Base-by-base conservation (phyloP, 139 green algal genomes). In the Micractinium conductrix region DNA sequence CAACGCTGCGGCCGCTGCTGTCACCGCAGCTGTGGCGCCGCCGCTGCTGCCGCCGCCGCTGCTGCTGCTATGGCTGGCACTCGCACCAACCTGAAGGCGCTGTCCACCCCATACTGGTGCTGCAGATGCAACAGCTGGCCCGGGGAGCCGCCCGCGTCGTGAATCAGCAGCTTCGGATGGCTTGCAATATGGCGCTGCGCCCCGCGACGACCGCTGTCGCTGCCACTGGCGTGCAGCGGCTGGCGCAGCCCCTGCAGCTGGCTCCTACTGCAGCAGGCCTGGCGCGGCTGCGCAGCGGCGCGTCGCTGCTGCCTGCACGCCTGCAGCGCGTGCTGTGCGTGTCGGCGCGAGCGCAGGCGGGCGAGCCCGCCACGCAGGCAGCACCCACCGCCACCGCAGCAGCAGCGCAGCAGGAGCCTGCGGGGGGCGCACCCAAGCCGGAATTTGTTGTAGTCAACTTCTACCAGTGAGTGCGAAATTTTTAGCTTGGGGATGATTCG, bases 371-470 rank as follows among this genome's bases (percentile, higher is more conserved):
- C 8, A n/a, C 72, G 22, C 44, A 44, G 16, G 72, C 72, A 3
- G 72, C 44, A 48, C 37, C 67, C 40, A 30, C 8, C 35, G 35
- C 9, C 24, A 26, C 4, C 21, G 70, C 70, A 55, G 70, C 42
- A 55, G 75, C n/a, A 48, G 48, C 33, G 68, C 30, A 37, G 22
- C 28, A 35, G 40, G 21, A 81, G 67, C 68, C 40, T 45, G 30
- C 35, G 68, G 33, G 84, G 42, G 58, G 73, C 3, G 81, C 45
- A 28, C 44, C 33, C 7, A 53, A 43, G 30, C 55, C 44, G 55
- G 75, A 81, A 12, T 95, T 92, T 71, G 84, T 86, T 21, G 90
- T 99, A 0, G 84, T 99, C 4, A 99, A 99, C 90, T 98, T 99
- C 60, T 99, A 99, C 82, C 96, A 99, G n/a, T n/a, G n/a, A n/a